phyloP scores from a whole-genome alignment of 2,329 filamentous ascomycete species.

The Ophiocordyceps robertsii region DNA sequence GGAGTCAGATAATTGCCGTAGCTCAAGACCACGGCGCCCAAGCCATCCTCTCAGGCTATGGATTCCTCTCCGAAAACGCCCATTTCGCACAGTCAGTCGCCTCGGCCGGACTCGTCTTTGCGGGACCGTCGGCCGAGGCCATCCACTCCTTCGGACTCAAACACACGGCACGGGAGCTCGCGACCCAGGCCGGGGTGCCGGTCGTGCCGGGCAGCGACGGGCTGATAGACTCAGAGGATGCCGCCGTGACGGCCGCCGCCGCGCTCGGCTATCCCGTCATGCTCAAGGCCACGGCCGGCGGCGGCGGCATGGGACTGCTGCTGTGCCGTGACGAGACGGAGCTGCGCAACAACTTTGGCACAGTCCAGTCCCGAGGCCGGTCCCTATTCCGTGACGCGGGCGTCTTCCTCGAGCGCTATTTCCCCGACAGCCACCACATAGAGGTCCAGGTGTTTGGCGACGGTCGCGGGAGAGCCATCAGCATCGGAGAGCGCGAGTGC shows the following conservation, averaged over 20 bases:
- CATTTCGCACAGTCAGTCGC: constrained; percentile 39
- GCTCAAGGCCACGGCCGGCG: constrained; percentile 47
- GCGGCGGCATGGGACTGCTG: constrained; percentile 52
- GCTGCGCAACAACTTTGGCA: constrained; percentile 34
- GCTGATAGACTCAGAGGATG: constrained; percentile 15
- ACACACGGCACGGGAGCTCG: constrained; percentile 37
- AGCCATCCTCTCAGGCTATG: constrained; percentile 32
- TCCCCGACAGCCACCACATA: constrained; percentile 45
- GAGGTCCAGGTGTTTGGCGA: constrained; percentile 59
- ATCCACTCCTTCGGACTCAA: constrained; percentile 40
- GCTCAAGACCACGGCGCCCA: constrained; percentile 31
- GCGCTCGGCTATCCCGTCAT: constrained; percentile 27
- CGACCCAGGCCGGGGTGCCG: constrained; percentile 29
- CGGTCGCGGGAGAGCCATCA: constrained; percentile 31
- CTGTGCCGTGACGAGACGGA: constrained; percentile 35
- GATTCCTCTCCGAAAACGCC: constrained; percentile 11
- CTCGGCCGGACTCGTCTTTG: constrained; percentile 38
- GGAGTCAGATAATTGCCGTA: constrained; percentile 11
- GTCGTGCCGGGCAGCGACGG: constrained; percentile 21
- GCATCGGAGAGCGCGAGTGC: constrained; percentile 52
- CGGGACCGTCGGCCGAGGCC: constrained; percentile 36
- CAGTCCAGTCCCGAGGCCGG: constrained; percentile 40
- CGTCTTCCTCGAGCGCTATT: constrained; percentile 51
- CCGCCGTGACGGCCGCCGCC: constrained; percentile 36
- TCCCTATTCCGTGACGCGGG: constrained; percentile 47